Percentiles rank a stretch among this genome's conserved stretches.
phyloP scores from a whole-genome alignment of 805 yeast species.

The Saturnispora diversa region DNA sequence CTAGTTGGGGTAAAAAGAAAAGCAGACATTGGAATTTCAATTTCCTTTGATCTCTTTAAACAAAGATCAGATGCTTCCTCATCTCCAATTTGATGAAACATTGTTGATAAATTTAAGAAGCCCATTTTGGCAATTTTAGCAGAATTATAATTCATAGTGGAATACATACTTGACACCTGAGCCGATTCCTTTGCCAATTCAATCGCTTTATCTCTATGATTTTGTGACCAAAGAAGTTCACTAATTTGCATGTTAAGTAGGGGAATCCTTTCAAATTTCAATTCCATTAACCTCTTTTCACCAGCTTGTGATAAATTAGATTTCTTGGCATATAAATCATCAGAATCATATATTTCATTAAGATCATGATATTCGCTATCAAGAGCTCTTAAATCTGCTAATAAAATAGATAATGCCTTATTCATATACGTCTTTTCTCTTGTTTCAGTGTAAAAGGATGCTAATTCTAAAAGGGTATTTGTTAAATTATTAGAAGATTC shows the following conservation, averaged over 20 bases:
- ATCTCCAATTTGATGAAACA: conserved; percentile 29
- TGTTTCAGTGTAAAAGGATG: conserved; percentile 24
- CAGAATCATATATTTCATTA: conserved; percentile 15
- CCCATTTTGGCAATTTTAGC: conserved; percentile 34
- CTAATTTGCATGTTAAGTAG: conserved; percentile 35
- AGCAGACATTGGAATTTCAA: conserved; percentile 28
- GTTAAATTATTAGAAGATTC: conserved; percentile 20
- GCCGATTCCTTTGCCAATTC: conserved; percentile 35
- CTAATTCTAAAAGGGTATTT: conserved; percentile 27
- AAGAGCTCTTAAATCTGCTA: conserved; percentile 28
- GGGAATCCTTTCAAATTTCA: conserved; percentile 29
- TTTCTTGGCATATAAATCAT: conserved; percentile 14
- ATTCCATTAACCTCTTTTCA: conserved; percentile 20
- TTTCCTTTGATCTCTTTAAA: conserved; percentile 19
- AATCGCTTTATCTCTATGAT: conserved; percentile 29
- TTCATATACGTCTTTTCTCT: conserved; percentile 17
- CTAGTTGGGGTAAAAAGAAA: conserved; percentile 18
- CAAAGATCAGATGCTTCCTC: conserved; percentile 24
- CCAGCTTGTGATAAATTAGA: conserved; percentile 12
- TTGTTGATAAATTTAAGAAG: conserved; percentile 29
- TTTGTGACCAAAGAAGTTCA: conserved; percentile 35
- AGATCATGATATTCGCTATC: conserved; percentile 21
- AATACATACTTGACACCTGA: conserved; percentile 25
- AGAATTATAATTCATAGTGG: conserved; percentile 29
- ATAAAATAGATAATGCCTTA: conserved; percentile 30